These are phyloP conservation scores for Solanum habrochaites DNA, from an alignment of 257 asterid species.

Conservation along the genomic window DNA sequence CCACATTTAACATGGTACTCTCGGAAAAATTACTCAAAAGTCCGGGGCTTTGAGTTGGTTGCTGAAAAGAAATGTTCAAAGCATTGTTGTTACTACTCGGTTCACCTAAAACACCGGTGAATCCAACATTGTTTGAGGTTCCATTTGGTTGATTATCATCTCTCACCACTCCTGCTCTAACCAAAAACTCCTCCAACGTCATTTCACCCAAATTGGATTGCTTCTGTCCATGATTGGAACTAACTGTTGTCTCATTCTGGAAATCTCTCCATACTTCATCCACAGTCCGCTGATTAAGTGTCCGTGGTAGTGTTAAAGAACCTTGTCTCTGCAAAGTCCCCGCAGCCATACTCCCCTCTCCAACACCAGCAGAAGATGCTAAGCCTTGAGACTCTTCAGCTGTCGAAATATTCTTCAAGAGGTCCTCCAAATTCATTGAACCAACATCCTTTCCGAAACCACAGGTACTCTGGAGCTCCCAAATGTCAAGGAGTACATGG, in stretches of 20 bases:
- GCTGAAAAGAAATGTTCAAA: slow-evolving; percentile 38
- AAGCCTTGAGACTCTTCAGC: slow-evolving; percentile 61
- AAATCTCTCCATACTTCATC: slow-evolving; percentile 84
- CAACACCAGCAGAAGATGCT: slow-evolving; percentile 24
- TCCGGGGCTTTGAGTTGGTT: slow-evolving; percentile 22
- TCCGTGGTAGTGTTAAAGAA: slow-evolving; percentile 67
- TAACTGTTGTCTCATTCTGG: slow-evolving; percentile 33
- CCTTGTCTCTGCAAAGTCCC: slow-evolving; percentile 79
- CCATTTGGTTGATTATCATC: slow-evolving; percentile 49
- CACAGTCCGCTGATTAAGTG: slow-evolving; percentile 72
- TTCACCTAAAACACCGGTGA: slow-evolving; percentile 23
- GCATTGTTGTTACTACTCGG: slow-evolving; percentile 14
- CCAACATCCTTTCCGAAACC: slow-evolving; percentile 77
- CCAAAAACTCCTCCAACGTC: slow-evolving; percentile 74
- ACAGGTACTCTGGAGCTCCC: slow-evolving; percentile 70
- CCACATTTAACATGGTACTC: slow-evolving; percentile 24
- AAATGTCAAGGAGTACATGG: slow-evolving; percentile 66
- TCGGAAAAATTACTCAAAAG: slow-evolving; percentile 22
- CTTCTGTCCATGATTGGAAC: slow-evolving; percentile 32
- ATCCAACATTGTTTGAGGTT: slow-evolving; percentile 13
- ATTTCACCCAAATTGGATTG: slow-evolving; percentile 71
- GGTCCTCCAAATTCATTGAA: slow-evolving; percentile 91
- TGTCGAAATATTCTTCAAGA: slow-evolving; percentile 72
- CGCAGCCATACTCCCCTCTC: slow-evolving; percentile 13
- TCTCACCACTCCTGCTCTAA: slow-evolving; percentile 68